Conservation (phyloP, 2,329 filamentous ascomycete species). For the Penicillium fuscoglaucum region DNA sequence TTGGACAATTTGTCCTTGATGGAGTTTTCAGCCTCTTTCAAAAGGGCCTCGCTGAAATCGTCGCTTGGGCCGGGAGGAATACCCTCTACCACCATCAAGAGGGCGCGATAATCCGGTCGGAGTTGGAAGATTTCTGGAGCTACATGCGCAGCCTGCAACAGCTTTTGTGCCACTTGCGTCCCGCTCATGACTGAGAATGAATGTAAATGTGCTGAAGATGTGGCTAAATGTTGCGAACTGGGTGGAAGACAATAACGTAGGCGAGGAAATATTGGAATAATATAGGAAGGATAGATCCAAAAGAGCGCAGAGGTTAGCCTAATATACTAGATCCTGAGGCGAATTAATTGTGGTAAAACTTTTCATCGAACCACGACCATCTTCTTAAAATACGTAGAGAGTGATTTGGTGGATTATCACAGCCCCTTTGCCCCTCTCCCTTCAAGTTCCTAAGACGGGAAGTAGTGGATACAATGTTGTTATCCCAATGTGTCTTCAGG, state of each 20-base stretch:
- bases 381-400: background rate
- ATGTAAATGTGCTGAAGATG: background rate
- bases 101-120: conserved; percentile 41
- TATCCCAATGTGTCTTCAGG: background rate
- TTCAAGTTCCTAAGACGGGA: background rate
- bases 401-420: background rate
- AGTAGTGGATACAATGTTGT: background rate
- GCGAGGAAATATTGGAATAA: background rate
- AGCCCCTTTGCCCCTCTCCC: background rate
- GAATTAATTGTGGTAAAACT: background rate
- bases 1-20: conserved; percentile 10
- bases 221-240: no score
- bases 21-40: conserved; percentile 22
- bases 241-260: background rate
- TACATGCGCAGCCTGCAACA: conserved; percentile 15
- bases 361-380: background rate
- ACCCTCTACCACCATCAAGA: conserved; percentile 37
- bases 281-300: background rate
- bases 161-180: background rate
- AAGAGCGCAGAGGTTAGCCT: background rate
- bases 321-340: background rate
- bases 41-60: conserved; percentile 30
- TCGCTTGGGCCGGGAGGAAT: conserved; percentile 38
- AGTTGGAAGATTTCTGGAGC: conserved; percentile 35
- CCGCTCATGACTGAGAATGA: background rate